Conservation (phyloP, 805 yeast genomes). For the Starmerella apis region DNA sequence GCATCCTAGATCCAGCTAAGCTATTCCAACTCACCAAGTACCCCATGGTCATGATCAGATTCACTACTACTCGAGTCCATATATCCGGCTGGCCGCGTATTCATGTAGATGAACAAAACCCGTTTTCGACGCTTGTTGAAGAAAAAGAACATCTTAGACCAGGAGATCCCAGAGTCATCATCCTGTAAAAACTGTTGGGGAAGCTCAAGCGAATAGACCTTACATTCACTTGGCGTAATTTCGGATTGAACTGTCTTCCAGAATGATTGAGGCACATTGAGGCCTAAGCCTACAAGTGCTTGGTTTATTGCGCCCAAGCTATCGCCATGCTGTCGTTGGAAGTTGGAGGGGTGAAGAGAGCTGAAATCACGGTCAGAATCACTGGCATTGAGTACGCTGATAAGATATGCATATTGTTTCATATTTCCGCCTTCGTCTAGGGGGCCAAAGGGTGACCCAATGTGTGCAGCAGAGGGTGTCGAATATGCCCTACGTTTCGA, state of each 20-base stretch:
- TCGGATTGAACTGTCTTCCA: slow-evolving; percentile 84
- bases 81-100: slow-evolving; percentile 29
- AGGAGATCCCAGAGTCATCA: slow-evolving; percentile 50
- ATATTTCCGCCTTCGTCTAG: slow-evolving; percentile 75
- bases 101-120: slow-evolving; percentile 74
- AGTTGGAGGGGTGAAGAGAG: slow-evolving; percentile 68
- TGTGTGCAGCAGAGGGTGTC: slow-evolving; percentile 26
- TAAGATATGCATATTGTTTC: slow-evolving; percentile 78
- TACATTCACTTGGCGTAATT: slow-evolving; percentile 55
- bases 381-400: slow-evolving; percentile 80
- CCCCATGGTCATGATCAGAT: slow-evolving; percentile 25
- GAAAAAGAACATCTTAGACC: slow-evolving; percentile 84
- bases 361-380: slow-evolving; percentile 96
- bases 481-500: slow-evolving; percentile 25
- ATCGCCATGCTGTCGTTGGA: slow-evolving; percentile 38
- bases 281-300: slow-evolving; percentile 50
- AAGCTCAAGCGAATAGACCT: slow-evolving; percentile 35
- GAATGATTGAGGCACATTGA: slow-evolving; percentile 48
- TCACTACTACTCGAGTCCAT: slow-evolving; percentile 27
- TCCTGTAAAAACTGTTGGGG: slow-evolving; percentile 48
- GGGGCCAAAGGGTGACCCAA: slow-evolving; percentile 73
- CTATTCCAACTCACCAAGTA: slow-evolving; percentile 33
- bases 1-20: neutral
- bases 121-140: slow-evolving; percentile 85
- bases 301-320: slow-evolving; percentile 47